phyloP scores from a whole-genome alignment of 345 rosid species.

The Chamaenerion angustifolium region DNA sequence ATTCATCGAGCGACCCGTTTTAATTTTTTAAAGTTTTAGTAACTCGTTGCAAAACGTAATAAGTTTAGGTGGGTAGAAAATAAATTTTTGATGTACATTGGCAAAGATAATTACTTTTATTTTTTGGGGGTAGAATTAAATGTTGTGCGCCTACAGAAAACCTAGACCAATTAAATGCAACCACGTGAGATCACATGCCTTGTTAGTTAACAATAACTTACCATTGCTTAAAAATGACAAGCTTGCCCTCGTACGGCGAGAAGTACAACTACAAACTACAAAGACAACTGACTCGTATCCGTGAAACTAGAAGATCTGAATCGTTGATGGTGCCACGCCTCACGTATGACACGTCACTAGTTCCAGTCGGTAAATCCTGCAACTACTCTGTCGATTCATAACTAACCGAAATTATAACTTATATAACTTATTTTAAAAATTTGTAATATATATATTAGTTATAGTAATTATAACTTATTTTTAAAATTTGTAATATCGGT shows the following conservation, averaged over 20 bases:
- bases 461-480: too few relatives aligned
- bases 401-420: neutral
- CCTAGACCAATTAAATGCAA: constrained; percentile 25
- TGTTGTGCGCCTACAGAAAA: neutral
- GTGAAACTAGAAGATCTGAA: constrained; percentile 11
- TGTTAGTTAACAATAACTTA: too few relatives aligned
- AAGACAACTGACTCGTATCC: constrained; percentile 9
- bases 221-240: neutral
- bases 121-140: neutral
- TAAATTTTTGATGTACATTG: too few relatives aligned
- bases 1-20: too few relatives aligned
- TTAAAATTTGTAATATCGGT: too few relatives aligned
- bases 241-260: constrained; percentile 10
- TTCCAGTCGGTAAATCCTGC: neutral
- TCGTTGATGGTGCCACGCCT: constrained; percentile 9
- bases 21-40: too few relatives aligned
- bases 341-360: constrained; percentile 12
- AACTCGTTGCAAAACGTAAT: too few relatives aligned
- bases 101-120: too few relatives aligned
- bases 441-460: too few relatives aligned
- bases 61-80: too few relatives aligned
- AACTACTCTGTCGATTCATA: neutral
- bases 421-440: too few relatives aligned
- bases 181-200: constrained; percentile 19
- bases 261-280: too few relatives aligned